Conservation (phyloP, 257 asterid genomes). For the Coffea eugenioides region DNA sequence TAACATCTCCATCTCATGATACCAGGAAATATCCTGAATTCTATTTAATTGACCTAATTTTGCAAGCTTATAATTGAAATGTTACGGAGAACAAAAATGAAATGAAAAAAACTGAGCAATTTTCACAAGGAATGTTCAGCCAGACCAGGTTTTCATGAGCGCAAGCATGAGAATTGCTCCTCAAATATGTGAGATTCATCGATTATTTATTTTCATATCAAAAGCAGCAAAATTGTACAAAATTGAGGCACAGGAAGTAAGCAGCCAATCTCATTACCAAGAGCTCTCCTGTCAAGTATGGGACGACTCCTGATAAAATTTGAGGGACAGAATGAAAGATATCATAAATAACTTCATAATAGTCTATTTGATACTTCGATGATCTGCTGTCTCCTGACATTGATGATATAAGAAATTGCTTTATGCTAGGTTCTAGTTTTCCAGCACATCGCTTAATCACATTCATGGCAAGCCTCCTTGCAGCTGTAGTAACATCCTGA, state of each 20-base stretch:
- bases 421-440: constrained; percentile 82
- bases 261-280: constrained; percentile 58
- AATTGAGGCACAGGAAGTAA: constrained; percentile 13
- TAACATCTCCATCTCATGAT: background rate
- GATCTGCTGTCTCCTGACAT: constrained; percentile 82
- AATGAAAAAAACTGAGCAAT: background rate
- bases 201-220: background rate
- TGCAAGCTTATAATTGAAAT: background rate
- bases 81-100: background rate
- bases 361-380: constrained; percentile 54
- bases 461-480: constrained; percentile 81
- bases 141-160: background rate
- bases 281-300: constrained; percentile 94
- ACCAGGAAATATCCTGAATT: background rate
- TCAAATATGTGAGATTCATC: background rate
- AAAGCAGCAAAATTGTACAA: background rate
- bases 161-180: background rate
- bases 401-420: constrained; percentile 79
- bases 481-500: constrained; percentile 68
- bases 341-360: constrained; percentile 74
- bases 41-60: background rate
- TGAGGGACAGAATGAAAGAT: constrained; percentile 78
- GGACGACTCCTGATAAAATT: constrained; percentile 81
- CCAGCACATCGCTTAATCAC: constrained; percentile 74
- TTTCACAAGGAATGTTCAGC: background rate